These are phyloP conservation scores for Auxenochlorella pyrenoidosa DNA, from an alignment of 139 green algal genomes.

Conservation along the genomic window DNA sequence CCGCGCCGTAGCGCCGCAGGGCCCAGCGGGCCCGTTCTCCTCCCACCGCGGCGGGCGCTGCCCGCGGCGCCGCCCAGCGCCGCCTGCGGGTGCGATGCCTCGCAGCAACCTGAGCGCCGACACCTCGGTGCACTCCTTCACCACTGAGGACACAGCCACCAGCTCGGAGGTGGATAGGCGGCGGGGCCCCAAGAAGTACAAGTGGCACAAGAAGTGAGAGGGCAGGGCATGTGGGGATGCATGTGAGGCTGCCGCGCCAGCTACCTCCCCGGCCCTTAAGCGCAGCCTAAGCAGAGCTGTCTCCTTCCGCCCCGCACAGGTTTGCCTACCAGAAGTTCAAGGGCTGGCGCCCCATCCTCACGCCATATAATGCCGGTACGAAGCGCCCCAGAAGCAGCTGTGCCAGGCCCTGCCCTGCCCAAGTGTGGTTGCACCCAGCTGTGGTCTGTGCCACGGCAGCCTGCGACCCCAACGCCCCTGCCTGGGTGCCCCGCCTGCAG, in stretches of 20 bases:
- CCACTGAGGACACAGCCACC: conserved; percentile 11
- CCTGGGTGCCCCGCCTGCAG: background rate
- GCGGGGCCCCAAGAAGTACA: conserved; percentile 9
- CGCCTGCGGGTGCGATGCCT: background rate
- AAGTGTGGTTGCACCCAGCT: background rate
- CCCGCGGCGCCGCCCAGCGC: background rate
- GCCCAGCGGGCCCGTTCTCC: background rate
- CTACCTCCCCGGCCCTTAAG: too few species aligned
- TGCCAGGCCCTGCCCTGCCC: background rate
- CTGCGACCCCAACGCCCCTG: background rate
- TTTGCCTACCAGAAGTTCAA: conserved; percentile 38
- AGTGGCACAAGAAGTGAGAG: conserved; percentile 9
- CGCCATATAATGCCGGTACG: conserved; percentile 7
- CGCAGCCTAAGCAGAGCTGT: too few species aligned
- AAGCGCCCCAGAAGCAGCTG: background rate
- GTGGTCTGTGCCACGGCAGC: background rate
- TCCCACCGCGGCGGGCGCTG: background rate
- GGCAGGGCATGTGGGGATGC: too few species aligned
- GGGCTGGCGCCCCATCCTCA: conserved; percentile 28
- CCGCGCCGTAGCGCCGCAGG: background rate
- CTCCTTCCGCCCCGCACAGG: background rate
- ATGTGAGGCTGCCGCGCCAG: too few species aligned
- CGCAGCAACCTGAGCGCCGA: background rate
- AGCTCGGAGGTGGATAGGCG: background rate
- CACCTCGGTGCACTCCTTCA: conserved; percentile 9